Base-by-base conservation (phyloP, 139 green algal species). In the Picochlorum sp. region DNA sequence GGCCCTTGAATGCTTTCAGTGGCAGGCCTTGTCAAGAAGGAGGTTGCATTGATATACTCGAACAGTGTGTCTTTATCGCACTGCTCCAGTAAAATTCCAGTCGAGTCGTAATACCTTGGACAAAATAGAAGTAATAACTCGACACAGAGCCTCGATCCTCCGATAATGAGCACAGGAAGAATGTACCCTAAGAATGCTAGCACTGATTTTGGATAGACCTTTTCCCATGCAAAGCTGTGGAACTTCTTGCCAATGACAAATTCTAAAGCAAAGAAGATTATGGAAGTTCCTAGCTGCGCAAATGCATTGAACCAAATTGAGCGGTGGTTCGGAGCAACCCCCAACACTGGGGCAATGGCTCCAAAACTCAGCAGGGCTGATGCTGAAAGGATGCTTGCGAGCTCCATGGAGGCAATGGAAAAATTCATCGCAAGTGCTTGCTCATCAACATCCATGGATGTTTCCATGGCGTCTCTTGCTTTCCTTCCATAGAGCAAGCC, bases 321-420 rank as follows among this genome's bases (percentile, higher is more conserved):
- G 6, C 18, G 26, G 18, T 67, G 31, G 37, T 71, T 63, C 3
- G 67, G 72, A 6, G 45, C 34, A 23, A 58, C 44, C 18, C 71
- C 75, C 3, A 30, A 24, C 1, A 21, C 4, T 13, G 47, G 21
- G 26, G 59, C 59, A 21, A 82, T 52, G 11, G 63, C 28, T 9
- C 71, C 75, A 62, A 82, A 65, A 60, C 57, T 68, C 24, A 80
- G 44, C 4, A 82, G 37, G n/a, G 75, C 57, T 4, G 67, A 73
- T 54, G 71, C 72, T 23, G 54, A 56, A 30, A 82, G 41, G 15
- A 82, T 80, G 68, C 50, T 59, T 31, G 45, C 64, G 31, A 63
- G 34, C 28, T 82, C 75, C 21, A 66, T 51, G 3, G 71, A 50
- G 14, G 26, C 57, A 4, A 18, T 23, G 4, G 68, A 63, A 14